A percentile compares a stretch with the other conserved stretches of the same genome.
Conservation (phyloP, 2,329 filamentous ascomycete genomes). For the Remersonia thermophila region DNA sequence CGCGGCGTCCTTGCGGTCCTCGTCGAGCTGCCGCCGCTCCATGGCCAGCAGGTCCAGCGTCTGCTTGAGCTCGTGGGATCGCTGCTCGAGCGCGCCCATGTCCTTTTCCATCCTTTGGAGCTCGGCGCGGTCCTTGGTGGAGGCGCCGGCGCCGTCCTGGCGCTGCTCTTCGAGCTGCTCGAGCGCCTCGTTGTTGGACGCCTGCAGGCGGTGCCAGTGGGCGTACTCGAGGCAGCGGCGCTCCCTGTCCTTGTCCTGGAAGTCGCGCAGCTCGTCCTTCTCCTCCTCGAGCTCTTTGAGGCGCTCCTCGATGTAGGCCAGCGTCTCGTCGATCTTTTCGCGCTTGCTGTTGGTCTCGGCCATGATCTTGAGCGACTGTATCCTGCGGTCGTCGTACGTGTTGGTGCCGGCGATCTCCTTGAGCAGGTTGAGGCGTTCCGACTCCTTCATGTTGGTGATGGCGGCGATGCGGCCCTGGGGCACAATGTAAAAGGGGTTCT, state of each 20-base stretch:
- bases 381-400: constrained; percentile 83
- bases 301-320: constrained; percentile 84
- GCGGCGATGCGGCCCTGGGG: constrained; percentile 93
- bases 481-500: constrained; percentile 98
- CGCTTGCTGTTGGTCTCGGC: constrained; percentile 90
- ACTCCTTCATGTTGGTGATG: constrained; percentile 97
- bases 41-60: constrained; percentile 74
- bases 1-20: constrained; percentile 73
- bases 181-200: constrained; percentile 62
- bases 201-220: constrained; percentile 81
- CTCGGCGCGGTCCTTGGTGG: constrained; percentile 64
- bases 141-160: constrained; percentile 71
- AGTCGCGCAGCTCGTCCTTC: constrained; percentile 87
- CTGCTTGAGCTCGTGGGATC: constrained; percentile 69
- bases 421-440: constrained; percentile 73
- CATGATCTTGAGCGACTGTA: constrained; percentile 94
- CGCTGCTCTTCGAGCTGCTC: constrained; percentile 73
- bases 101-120: constrained; percentile 71
- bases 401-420: constrained; percentile 99
- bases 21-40: constrained; percentile 77
- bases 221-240: constrained; percentile 88
- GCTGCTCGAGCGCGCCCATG: constrained; percentile 61
- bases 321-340: constrained; percentile 82
- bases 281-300: constrained; percentile 87
- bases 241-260: constrained; percentile 90